Evolutionary conservation across 805 yeast species (phyloP).

Genomic region (Nakazawaea sp.): DNA sequence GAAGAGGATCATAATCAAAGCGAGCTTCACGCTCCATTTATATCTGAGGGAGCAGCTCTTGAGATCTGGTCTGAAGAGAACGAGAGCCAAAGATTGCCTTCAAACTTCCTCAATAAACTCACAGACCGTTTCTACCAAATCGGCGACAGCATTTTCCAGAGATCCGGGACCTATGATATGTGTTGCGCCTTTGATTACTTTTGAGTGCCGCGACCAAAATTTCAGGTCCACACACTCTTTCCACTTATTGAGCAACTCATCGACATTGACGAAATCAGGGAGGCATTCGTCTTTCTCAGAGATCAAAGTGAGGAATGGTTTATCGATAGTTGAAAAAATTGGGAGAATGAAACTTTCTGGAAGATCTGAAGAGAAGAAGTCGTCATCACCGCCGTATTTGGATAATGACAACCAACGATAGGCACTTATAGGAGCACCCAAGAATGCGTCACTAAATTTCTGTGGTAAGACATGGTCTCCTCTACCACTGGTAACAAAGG

Average conservation of each 20-base stretch:
- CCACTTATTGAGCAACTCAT: conserved; percentile 44
- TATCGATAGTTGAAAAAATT: conserved; percentile 49
- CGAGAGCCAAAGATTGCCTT: too few species aligned
- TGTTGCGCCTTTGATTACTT: conserved; percentile 48
- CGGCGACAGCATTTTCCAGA: conserved; percentile 20
- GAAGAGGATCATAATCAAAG: too few species aligned
- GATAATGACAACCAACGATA: conserved; percentile 63
- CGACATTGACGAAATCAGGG: conserved; percentile 42
- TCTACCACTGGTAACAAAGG: conserved; percentile 36
- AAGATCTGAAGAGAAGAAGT: conserved; percentile 66
- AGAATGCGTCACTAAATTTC: conserved; percentile 34
- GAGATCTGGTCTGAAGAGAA: too few species aligned
- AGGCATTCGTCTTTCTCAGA: conserved; percentile 62
- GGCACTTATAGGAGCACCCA: conserved; percentile 56
- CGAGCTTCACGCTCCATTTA: too few species aligned
- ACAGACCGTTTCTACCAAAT: conserved; percentile 10
- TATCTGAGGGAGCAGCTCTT: too few species aligned
- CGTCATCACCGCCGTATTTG: conserved; percentile 63
- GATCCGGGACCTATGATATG: conserved; percentile 47
- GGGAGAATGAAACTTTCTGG: conserved; percentile 28
- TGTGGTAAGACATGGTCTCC: conserved; percentile 43
- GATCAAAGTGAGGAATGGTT: conserved; percentile 43
- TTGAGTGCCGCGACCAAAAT: conserved; percentile 49
- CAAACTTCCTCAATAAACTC: conserved; percentile 16
- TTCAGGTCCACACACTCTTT: conserved; percentile 28